phyloP scores from a whole-genome alignment of 2,329 filamentous ascomycete species.

The Sporothrix humicola region DNA sequence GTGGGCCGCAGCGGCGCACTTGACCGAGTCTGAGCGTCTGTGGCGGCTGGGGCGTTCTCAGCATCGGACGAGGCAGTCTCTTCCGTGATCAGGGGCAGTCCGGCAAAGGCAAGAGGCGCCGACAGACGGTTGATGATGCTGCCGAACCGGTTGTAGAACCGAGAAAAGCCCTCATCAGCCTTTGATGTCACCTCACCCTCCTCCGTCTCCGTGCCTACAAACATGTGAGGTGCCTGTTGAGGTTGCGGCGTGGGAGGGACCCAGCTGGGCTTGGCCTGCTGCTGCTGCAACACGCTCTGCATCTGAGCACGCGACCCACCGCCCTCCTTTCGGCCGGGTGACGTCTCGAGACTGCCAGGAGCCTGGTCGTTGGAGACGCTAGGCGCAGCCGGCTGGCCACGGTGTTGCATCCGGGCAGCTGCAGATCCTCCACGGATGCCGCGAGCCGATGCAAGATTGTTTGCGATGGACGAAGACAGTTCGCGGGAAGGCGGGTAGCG shows the following conservation, averaged over 20 bases:
- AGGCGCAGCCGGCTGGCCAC: conserved; percentile 71
- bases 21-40: conserved; percentile 48
- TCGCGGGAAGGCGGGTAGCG: conserved; percentile 68
- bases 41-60: conserved; percentile 45
- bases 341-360: conserved; percentile 69
- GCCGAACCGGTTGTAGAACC: conserved; percentile 92
- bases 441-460: conserved; percentile 82
- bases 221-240: conserved; percentile 42
- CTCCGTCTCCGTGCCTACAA: conserved; percentile 41
- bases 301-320: conserved; percentile 58
- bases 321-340: conserved; percentile 50
- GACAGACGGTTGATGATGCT: conserved; percentile 87
- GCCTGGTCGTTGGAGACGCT: conserved; percentile 76
- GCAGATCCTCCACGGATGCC: conserved; percentile 64
- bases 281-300: conserved; percentile 61
- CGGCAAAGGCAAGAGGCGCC: conserved; percentile 89
- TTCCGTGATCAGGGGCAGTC: conserved; percentile 74
- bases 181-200: conserved; percentile 40
- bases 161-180: conserved; percentile 79
- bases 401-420: conserved; percentile 58
- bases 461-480: conserved; percentile 81
- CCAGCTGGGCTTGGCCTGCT: conserved; percentile 58
- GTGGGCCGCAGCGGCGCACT: background rate
- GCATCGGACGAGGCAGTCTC: conserved; percentile 43
- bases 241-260: conserved; percentile 47